Percentiles rank a stretch among this genome's conserved stretches.
These are phyloP conservation scores for Coemansia sp. DNA, from an alignment of 192 early-diverging fungal genomes.

Conservation along the genomic window DNA sequence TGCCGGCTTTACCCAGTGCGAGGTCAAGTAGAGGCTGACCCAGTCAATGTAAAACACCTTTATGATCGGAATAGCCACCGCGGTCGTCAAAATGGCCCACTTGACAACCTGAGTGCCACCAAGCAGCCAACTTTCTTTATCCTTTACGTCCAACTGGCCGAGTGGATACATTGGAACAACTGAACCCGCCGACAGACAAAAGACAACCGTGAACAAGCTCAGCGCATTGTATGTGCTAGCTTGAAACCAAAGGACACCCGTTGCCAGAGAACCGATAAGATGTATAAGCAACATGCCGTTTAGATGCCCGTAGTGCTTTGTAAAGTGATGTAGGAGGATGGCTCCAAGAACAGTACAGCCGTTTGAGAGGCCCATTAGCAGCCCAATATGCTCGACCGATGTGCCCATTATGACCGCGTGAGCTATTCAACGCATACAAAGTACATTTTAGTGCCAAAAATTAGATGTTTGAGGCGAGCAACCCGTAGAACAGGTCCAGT, in stretches of 20 bases:
- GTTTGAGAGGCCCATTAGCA: constrained; percentile 47
- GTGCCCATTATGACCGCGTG: constrained; percentile 46
- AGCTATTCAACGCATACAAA: constrained; percentile 16
- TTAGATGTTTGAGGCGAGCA: background rate
- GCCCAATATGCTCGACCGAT: constrained; percentile 52
- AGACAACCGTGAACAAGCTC: constrained; percentile 37
- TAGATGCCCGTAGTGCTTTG: constrained; percentile 43
- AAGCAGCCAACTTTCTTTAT: constrained; percentile 51
- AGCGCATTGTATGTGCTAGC: constrained; percentile 39
- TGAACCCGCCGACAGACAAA: constrained; percentile 49
- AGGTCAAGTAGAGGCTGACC: constrained; percentile 35
- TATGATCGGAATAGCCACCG: constrained; percentile 47
- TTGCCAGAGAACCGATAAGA: constrained; percentile 23
- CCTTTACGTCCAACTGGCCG: constrained; percentile 43
- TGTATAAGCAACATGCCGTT: constrained; percentile 55
- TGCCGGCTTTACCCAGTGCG: constrained; percentile 43
- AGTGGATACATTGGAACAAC: constrained; percentile 55
- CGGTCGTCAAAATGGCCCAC: constrained; percentile 50
- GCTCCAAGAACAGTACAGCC: constrained; percentile 47
- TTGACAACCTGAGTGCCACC: constrained; percentile 49
- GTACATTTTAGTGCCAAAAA: background rate
- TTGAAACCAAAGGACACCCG: constrained; percentile 27
- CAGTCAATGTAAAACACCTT: constrained; percentile 57
- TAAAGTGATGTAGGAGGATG: constrained; percentile 53
- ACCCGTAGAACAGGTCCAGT: background rate